Base-by-base conservation (phyloP, 805 yeast genomes). In the Wickerhamomyces subpelliculosus region DNA sequence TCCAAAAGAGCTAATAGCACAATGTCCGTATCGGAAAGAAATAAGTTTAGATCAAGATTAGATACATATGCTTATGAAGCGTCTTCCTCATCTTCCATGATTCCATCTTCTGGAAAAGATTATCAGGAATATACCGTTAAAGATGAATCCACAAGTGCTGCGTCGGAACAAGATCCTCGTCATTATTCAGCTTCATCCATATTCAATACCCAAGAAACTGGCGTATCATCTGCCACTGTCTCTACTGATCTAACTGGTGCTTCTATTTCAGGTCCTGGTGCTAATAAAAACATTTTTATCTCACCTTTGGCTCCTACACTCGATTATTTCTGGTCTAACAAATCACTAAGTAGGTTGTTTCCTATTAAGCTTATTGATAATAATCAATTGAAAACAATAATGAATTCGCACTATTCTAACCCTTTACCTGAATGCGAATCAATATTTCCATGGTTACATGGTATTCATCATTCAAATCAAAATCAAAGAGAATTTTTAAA, bases 391-490 rank as follows among this genome's bases (percentile, higher is more conserved):
- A 47, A 42, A 21, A 25, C 42, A 4, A 32, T 53, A 3, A 39
- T 44, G 29, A 44, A 48, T 25, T 41, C 43, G 44, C 52, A 54
- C 37, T 48, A 50, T 30, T 42, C 48, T 3, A 46, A 47, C 24
- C 62, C 65, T 3, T 52, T 80, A 29, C 95, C 96, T 0, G 73
- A 73, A 4, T 80, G 89, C 16, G 72, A 68, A 19, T 52, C 53
- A 10, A 75, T 89, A 70, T 89, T 88, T 50, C 97, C 97, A 0
- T 88, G 96, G 96, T 65, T 86, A 20, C 96, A 89, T 56, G 93
- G 95, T 21, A 46, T 58, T 39, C 48, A 47, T 38, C 47, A 51
- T 27, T 48, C 64, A 16, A 49, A 47, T 20, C 50, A 34, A 26
- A 39, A 46, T 29, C 58, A 53, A 38, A 39, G 46, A 28, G 54